Percentiles rank a stretch among this genome's conserved stretches.
Evolutionary conservation across 2,329 filamentous ascomycete genomes (phyloP).

Genomic region (Colletotrichum zoysiae): DNA sequence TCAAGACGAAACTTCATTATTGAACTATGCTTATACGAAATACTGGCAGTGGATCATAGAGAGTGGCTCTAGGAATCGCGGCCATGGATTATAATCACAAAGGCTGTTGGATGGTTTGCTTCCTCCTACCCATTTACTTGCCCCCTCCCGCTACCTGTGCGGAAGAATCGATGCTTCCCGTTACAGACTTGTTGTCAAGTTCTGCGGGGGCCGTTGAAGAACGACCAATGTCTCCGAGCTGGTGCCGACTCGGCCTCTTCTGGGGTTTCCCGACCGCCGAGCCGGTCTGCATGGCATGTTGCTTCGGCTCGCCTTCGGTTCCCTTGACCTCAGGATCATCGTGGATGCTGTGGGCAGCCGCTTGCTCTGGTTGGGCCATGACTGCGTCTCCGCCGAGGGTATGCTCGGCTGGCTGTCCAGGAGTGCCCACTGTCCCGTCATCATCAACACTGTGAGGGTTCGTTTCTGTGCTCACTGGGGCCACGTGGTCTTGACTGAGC

Average conservation of each 20-base stretch:
- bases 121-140: neutral
- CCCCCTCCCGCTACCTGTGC: neutral
- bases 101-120: neutral
- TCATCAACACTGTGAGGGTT: conserved; percentile 21
- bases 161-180: neutral
- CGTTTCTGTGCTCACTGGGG: neutral
- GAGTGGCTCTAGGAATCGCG: conserved; percentile 7
- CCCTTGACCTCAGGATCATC: conserved; percentile 17
- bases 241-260: conserved; percentile 8
- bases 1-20: neutral
- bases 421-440: conserved; percentile 10
- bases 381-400: neutral
- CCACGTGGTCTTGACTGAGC: conserved; percentile 23
- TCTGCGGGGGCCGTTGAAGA: conserved; percentile 7
- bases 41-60: conserved; percentile 7
- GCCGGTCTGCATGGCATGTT: conserved; percentile 7
- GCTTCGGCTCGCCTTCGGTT: conserved; percentile 6
- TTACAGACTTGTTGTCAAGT: neutral
- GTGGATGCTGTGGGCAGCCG: conserved; percentile 4
- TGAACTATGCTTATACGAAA: neutral
- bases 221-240: conserved; percentile 7
- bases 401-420: conserved; percentile 5
- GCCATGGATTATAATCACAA: conserved; percentile 23
- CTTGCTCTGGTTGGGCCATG: neutral
- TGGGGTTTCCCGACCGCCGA: neutral